Conservation (phyloP, 2,329 filamentous ascomycete species). For the Fusarium luffae region DNA sequence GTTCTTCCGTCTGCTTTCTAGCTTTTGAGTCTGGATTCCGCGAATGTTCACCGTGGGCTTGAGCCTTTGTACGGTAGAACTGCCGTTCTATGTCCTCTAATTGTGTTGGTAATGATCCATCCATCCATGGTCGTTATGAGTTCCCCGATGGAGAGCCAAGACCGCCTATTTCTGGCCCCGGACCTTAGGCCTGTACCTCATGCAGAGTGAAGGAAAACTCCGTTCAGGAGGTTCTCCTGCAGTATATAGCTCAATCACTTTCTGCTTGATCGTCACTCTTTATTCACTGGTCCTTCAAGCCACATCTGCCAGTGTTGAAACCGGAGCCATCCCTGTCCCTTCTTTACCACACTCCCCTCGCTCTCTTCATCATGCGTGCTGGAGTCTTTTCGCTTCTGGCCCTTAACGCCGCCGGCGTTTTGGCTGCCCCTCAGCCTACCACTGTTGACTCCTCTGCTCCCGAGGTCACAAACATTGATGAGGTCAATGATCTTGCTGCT, state of each 20-base stretch:
- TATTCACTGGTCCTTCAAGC: constrained; percentile 14
- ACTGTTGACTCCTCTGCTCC: constrained; percentile 24
- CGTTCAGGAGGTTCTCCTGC: not conserved
- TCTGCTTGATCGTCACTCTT: constrained; percentile 12
- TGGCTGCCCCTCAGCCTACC: constrained; percentile 34
- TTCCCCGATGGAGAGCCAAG: not conserved
- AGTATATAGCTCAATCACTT: constrained; percentile 25
- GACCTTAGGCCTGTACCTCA: not conserved
- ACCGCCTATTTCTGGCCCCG: not conserved
- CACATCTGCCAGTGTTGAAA: constrained; percentile 6
- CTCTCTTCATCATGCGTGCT: constrained; percentile 34
- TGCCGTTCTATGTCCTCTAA: not conserved
- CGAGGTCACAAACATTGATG: constrained; percentile 37
- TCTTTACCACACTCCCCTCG: not conserved
- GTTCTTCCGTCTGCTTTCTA: not conserved
- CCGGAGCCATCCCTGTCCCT: constrained; percentile 15
- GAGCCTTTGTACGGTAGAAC: not conserved
- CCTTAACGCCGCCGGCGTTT: constrained; percentile 38
- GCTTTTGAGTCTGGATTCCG: not conserved
- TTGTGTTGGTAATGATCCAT: not conserved
- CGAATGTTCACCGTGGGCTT: not conserved
- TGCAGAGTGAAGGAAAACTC: not conserved
- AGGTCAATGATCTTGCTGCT: constrained; percentile 37
- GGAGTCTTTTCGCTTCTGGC: constrained; percentile 35
- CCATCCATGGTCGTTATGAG: not conserved